Evolutionary conservation across 108 stramenopile genomes (phyloP).

Genomic region (Nitzschia palea): DNA sequence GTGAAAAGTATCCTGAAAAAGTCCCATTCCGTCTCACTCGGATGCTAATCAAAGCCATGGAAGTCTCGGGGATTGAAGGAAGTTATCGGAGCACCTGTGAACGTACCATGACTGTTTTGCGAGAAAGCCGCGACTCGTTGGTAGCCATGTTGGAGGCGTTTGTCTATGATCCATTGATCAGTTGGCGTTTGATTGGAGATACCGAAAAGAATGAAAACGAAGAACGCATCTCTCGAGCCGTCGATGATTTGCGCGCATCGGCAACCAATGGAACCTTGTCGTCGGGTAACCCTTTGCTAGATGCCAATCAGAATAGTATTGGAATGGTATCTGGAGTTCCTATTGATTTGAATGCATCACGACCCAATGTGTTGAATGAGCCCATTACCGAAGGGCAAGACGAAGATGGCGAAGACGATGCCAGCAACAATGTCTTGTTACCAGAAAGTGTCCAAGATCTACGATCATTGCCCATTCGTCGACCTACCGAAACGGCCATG

Average conservation of each 20-base stretch:
- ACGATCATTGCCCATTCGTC: not conserved
- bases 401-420: conserved; percentile 49
- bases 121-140: conserved; percentile 94
- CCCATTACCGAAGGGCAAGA: conserved; percentile 47
- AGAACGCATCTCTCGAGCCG: not conserved
- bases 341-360: conserved; percentile 19
- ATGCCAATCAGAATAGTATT: conserved; percentile 6
- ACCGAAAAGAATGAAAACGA: conserved; percentile 9
- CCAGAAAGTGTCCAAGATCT: not conserved
- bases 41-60: conserved; percentile 99
- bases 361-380: conserved; percentile 35
- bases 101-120: conserved; percentile 92
- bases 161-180: conserved; percentile 99
- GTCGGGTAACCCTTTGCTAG: conserved; percentile 4
- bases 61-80: conserved; percentile 97
- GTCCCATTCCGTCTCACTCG: conserved; percentile 99
- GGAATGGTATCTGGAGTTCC: conserved; percentile 22
- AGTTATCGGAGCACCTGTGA: conserved; percentile 97
- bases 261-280: not conserved
- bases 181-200: conserved; percentile 92
- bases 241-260: not conserved
- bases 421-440: conserved; percentile 11
- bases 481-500: conserved; percentile 4
- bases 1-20: conserved; percentile 98
- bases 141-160: conserved; percentile 99